Conservation (phyloP, 305 asterid species). For the Nicotiana rustica region DNA sequence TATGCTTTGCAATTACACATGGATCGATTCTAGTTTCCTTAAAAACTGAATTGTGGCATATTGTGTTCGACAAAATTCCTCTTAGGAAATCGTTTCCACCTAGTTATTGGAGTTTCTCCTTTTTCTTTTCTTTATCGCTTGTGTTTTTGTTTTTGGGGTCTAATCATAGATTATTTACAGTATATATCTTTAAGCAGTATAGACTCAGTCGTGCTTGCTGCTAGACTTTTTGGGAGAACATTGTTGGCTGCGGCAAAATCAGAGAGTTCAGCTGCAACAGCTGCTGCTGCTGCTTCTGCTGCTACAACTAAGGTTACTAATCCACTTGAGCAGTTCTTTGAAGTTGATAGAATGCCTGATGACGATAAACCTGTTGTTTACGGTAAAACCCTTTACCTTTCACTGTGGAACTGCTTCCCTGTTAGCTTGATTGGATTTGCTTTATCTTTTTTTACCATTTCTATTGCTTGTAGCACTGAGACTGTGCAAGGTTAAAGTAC, state of each 20-base stretch:
- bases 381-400: constrained; percentile 49
- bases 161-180: not conserved
- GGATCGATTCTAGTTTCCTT: not conserved
- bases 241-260: constrained; percentile 80
- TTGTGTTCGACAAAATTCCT: not conserved
- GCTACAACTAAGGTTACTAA: constrained; percentile 48
- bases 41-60: not conserved
- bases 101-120: not conserved
- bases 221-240: constrained; percentile 70
- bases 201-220: constrained; percentile 53
- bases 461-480: not conserved
- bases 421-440: not conserved
- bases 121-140: not conserved
- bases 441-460: not conserved
- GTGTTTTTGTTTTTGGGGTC: not conserved
- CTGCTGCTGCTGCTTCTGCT: constrained; percentile 43
- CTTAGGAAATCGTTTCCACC: too few species aligned
- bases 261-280: constrained; percentile 59
- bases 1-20: not conserved
- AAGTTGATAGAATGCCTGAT: constrained; percentile 59
- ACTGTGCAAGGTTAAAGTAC: not conserved
- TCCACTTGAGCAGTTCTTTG: constrained; percentile 82
- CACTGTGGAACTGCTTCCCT: not conserved
- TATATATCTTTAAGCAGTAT: constrained; percentile 2
- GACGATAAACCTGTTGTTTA: constrained; percentile 76